Evolutionary conservation across 2,329 filamentous ascomycete species (phyloP).

Genomic region (Xylaria sp.): DNA sequence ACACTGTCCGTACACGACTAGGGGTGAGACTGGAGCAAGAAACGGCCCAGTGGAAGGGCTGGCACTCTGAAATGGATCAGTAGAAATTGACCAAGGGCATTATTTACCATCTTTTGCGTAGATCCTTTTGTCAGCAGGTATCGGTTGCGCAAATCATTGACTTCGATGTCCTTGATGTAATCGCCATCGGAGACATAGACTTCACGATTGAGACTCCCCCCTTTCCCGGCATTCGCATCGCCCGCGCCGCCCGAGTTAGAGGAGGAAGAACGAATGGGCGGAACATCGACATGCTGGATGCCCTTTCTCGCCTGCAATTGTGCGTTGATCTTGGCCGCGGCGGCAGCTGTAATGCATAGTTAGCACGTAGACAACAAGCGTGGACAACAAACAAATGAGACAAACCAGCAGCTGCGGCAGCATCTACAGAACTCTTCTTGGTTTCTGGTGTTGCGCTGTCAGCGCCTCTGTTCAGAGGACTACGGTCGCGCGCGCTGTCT

Average conservation of each 20-base stretch:
- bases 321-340: slow-evolving; percentile 87
- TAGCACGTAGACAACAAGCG: slow-evolving; percentile 38
- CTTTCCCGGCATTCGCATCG: slow-evolving; percentile 49
- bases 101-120: slow-evolving; percentile 99
- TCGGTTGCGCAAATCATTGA: slow-evolving; percentile 96
- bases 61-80: slow-evolving; percentile 69
- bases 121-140: slow-evolving; percentile 97
- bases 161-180: slow-evolving; percentile 98
- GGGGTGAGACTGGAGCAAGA: slow-evolving; percentile 51
- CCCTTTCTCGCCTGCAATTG: slow-evolving; percentile 87
- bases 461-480: slow-evolving; percentile 70
- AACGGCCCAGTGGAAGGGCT: slow-evolving; percentile 51
- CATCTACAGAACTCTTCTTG: slow-evolving; percentile 68
- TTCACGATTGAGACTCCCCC: slow-evolving; percentile 78
- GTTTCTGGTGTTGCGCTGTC: slow-evolving; percentile 51
- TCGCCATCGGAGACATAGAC: slow-evolving; percentile 97
- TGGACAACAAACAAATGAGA: slow-evolving; percentile 31
- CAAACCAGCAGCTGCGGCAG: slow-evolving; percentile 81
- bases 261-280: slow-evolving; percentile 75
- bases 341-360: slow-evolving; percentile 71
- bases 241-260: slow-evolving; percentile 57
- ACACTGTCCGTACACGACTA: slow-evolving; percentile 68
- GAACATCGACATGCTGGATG: slow-evolving; percentile 89
- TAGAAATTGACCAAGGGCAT: slow-evolving; percentile 71
- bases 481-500: slow-evolving; percentile 81